A percentile compares a stretch with the other conserved stretches of the same genome.
These are phyloP conservation scores for Fusarium compactum DNA, from an alignment of 2,329 filamentous ascomycete genomes.

Conservation along the genomic window DNA sequence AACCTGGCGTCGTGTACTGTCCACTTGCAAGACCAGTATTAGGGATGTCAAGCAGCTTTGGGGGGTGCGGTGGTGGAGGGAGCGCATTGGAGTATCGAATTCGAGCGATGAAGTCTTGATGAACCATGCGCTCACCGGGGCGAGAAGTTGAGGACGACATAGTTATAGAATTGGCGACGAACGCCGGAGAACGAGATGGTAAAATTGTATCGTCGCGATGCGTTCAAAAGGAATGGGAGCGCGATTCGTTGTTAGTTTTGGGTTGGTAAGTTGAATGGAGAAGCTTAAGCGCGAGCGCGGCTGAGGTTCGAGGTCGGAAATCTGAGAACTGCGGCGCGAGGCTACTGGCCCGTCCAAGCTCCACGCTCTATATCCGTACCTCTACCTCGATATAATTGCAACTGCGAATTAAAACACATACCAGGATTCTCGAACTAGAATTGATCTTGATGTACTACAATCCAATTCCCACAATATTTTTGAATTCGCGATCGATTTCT, in stretches of 20 bases:
- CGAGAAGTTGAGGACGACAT: constrained; percentile 48
- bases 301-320: constrained; percentile 38
- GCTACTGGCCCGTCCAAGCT: constrained; percentile 36
- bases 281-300: constrained; percentile 42
- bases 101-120: constrained; percentile 97
- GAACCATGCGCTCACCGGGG: constrained; percentile 71
- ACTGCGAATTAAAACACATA: background rate
- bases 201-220: constrained; percentile 7
- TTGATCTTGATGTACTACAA: background rate
- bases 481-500: background rate
- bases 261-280: constrained; percentile 22
- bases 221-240: background rate
- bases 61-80: constrained; percentile 91
- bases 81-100: constrained; percentile 96
- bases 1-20: constrained; percentile 90
- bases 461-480: no score
- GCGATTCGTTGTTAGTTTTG: constrained; percentile 14
- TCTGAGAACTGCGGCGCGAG: constrained; percentile 43
- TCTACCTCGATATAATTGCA: background rate
- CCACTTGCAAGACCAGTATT: constrained; percentile 88
- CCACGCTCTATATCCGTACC: constrained; percentile 13
- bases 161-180: constrained; percentile 28
- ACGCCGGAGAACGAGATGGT: constrained; percentile 16
- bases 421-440: background rate
- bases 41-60: constrained; percentile 96